These are phyloP conservation scores for Exophiala bonariae DNA, from an alignment of 2,329 filamentous ascomycete species.

Conservation along the genomic window DNA sequence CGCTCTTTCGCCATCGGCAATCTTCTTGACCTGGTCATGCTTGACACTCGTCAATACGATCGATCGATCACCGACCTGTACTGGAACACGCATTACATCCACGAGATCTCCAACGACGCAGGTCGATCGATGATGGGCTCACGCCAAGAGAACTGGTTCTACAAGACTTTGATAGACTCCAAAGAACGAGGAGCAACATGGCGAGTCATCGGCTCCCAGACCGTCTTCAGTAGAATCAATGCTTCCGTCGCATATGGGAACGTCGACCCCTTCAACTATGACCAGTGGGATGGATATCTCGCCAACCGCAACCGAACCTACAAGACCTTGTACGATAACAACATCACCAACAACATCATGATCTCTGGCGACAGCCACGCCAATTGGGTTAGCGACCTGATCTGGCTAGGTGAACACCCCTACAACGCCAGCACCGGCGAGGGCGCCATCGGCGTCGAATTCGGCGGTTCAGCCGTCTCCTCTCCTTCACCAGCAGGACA, in stretches of 20 bases:
- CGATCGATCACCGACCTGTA: conserved; percentile 62
- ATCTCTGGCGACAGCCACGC: conserved; percentile 70
- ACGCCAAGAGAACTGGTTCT: conserved; percentile 75
- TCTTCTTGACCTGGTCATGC: conserved; percentile 66
- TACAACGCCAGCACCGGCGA: conserved; percentile 57
- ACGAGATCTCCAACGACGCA: conserved; percentile 65
- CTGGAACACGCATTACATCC: conserved; percentile 64
- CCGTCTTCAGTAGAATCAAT: conserved; percentile 64
- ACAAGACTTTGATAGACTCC: conserved; percentile 58
- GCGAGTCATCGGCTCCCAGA: conserved; percentile 71
- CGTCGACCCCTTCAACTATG: conserved; percentile 51
- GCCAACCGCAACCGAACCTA: conserved; percentile 72
- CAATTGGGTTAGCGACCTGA: conserved; percentile 63
- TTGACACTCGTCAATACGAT: conserved; percentile 70
- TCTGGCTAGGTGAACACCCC: conserved; percentile 55
- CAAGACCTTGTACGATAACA: conserved; percentile 64
- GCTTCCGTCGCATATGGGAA: conserved; percentile 46
- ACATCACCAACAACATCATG: conserved; percentile 72
- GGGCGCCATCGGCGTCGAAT: conserved; percentile 62
- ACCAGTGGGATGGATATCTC: conserved; percentile 66
- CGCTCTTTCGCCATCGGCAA: conserved; percentile 65
- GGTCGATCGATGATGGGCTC: conserved; percentile 70
- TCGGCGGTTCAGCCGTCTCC: conserved; percentile 67
- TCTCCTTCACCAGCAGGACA: conserved; percentile 61
- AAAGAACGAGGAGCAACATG: conserved; percentile 66